phyloP scores from a whole-genome alignment of 257 asterid genomes.

The Echium plantagineum region DNA sequence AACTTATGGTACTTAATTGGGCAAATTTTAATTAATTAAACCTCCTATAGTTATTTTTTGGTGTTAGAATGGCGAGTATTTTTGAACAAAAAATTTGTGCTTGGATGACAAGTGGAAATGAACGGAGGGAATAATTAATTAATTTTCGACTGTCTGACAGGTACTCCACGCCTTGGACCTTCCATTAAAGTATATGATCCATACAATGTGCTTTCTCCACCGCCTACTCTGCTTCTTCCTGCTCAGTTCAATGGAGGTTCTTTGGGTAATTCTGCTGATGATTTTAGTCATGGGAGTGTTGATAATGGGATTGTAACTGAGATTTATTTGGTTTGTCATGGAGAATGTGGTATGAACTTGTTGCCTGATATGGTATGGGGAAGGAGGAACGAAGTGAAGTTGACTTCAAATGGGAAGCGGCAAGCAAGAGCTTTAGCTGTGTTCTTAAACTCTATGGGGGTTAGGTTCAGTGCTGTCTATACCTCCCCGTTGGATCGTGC shows the following conservation, averaged over 20 bases:
- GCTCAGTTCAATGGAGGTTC: slow-evolving; percentile 13
- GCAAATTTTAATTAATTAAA: too few relatives aligned
- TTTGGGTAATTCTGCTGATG: slow-evolving; percentile 17
- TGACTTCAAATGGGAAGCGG: slow-evolving; percentile 90
- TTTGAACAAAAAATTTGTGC: too few relatives aligned
- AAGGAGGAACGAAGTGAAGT: slow-evolving; percentile 75
- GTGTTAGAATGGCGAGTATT: too few relatives aligned
- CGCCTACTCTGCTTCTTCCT: slow-evolving; percentile 39
- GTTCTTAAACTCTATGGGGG: slow-evolving; percentile 74
- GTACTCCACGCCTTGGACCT: slow-evolving; percentile 70
- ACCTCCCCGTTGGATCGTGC: slow-evolving; percentile 93
- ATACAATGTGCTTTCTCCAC: slow-evolving; percentile 72
- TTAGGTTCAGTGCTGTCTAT: slow-evolving; percentile 57
- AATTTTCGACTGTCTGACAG: too few relatives aligned
- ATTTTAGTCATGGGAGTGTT: slow-evolving; percentile 16
- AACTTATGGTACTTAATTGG: slow-evolving; percentile 24
- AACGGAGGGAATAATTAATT: too few relatives aligned
- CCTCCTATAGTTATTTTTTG: too few relatives aligned
- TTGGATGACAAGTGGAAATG: too few relatives aligned
- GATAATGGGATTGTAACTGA: slow-evolving; percentile 23
- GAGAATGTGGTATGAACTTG: slow-evolving; percentile 79
- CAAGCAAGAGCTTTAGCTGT: slow-evolving; percentile 91
- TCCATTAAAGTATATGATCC: slow-evolving; percentile 98
- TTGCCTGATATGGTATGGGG: slow-evolving; percentile 93
- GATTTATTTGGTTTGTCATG: slow-evolving; percentile 70